Evolutionary conservation across 768 basidiomycete genomes (phyloP).

Genomic region (Boletus huronensis): DNA sequence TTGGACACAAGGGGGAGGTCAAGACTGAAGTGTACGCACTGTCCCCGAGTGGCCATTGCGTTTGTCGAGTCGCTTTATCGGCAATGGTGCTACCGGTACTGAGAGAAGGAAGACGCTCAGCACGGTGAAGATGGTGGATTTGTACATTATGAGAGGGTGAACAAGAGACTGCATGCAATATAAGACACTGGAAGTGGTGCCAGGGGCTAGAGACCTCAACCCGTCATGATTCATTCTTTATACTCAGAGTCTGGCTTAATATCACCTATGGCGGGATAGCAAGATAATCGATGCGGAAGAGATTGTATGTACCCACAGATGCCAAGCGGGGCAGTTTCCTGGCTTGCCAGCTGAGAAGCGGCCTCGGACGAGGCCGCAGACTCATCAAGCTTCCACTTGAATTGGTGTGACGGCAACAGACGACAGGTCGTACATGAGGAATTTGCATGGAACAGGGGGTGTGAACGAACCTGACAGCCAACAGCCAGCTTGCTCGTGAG

Average conservation of each 20-base stretch:
- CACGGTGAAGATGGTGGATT: conserved; percentile 27
- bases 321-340: no score
- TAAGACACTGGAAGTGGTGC: not conserved
- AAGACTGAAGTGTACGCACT: conserved; percentile 42
- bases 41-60: no score
- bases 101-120: conserved; percentile 42
- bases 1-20: no score
- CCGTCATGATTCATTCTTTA: conserved; percentile 11
- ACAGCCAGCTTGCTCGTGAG: not conserved
- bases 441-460: not conserved
- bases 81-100: conserved; percentile 36
- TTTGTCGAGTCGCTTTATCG: conserved; percentile 38
- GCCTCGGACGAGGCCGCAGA: conserved; percentile 7
- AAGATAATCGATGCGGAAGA: conserved; percentile 6
- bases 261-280: conserved; percentile 8
- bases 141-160: conserved; percentile 13
- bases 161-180: not conserved
- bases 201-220: not conserved
- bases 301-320: conserved; percentile 2
- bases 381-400: not conserved
- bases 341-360: not conserved
- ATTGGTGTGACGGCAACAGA: not conserved
- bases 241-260: conserved; percentile 17
- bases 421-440: conserved; percentile 7
- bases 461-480: not conserved